Percentiles rank a stretch among this genome's conserved stretches.
Conservation (phyloP, 352 stramenopile genomes). For the Phytophthora kernoviae region DNA sequence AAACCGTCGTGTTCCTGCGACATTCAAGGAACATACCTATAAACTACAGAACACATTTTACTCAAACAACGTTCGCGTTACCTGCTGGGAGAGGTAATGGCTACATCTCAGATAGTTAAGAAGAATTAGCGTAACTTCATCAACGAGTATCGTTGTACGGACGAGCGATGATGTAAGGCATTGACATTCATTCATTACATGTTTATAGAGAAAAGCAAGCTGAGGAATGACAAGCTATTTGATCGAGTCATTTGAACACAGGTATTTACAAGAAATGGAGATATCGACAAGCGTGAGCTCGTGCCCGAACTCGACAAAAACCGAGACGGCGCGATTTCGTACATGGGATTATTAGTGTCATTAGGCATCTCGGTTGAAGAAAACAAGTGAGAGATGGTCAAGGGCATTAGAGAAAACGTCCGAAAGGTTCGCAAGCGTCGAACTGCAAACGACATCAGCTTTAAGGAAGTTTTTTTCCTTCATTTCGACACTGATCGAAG, state of each 20-base stretch:
- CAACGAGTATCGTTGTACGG: slow-evolving; percentile 50
- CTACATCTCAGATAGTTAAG: too few relatives aligned
- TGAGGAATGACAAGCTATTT: slow-evolving; percentile 63
- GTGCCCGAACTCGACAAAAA: slow-evolving; percentile 63
- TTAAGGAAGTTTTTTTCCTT: slow-evolving; percentile 67
- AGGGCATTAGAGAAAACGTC: slow-evolving; percentile 52
- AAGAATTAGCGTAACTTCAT: slow-evolving; percentile 63
- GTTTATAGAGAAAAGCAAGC: slow-evolving; percentile 65
- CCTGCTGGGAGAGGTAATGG: neutral
- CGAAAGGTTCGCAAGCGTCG: slow-evolving; percentile 55
- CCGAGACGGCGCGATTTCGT: slow-evolving; percentile 69
- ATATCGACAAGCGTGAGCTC: slow-evolving; percentile 42
- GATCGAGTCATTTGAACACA: slow-evolving; percentile 50
- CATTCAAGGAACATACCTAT: slow-evolving; percentile 4
- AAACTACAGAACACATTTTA: slow-evolving; percentile 2
- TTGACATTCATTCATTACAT: slow-evolving; percentile 66
- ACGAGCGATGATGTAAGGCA: slow-evolving; percentile 62
- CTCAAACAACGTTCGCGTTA: too few relatives aligned
- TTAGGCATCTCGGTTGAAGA: slow-evolving; percentile 52
- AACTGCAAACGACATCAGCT: slow-evolving; percentile 47
- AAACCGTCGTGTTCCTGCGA: slow-evolving; percentile 14
- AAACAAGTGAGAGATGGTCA: slow-evolving; percentile 52
- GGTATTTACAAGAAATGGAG: slow-evolving; percentile 60
- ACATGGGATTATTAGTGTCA: slow-evolving; percentile 76
- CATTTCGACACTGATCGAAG: slow-evolving; percentile 75